These are phyloP conservation scores for Penicillium subrubescens DNA, from an alignment of 495 filamentous ascomycete genomes.

Conservation along the genomic window DNA sequence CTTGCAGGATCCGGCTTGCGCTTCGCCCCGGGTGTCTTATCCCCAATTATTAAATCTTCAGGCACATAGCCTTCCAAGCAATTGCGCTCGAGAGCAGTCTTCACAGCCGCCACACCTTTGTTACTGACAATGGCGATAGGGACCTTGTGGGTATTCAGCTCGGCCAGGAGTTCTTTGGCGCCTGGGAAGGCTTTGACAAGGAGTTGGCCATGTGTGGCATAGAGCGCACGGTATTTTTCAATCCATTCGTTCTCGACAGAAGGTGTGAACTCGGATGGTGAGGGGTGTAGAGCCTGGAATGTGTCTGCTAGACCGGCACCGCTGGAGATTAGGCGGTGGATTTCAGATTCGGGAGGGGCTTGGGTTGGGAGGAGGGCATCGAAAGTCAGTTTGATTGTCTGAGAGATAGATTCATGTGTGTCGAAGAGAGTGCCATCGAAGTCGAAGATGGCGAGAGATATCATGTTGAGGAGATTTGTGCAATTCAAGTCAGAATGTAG, in stretches of 20 bases:
- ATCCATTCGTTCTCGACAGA: constrained; percentile 21
- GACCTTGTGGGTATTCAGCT: constrained; percentile 15
- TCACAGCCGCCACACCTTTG: constrained; percentile 28
- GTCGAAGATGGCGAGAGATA: constrained; percentile 28
- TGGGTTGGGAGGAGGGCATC: constrained; percentile 25
- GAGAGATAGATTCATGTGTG: constrained; percentile 25
- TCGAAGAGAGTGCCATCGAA: constrained; percentile 37
- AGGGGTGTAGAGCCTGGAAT: constrained; percentile 23
- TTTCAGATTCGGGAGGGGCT: constrained; percentile 11
- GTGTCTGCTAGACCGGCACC: constrained; percentile 23
- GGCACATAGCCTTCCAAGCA: constrained; percentile 18
- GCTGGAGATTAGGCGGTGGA: constrained; percentile 26
- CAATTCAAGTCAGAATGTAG: not conserved
- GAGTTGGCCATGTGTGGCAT: constrained; percentile 27
- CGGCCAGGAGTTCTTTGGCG: constrained; percentile 20
- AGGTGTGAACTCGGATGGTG: constrained; percentile 12
- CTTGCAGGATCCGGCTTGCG: constrained; percentile 32
- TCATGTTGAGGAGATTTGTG: constrained; percentile 5
- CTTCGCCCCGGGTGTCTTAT: constrained; percentile 22
- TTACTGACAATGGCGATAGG: constrained; percentile 33
- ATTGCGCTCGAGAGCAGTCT: constrained; percentile 22
- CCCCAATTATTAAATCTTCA: constrained; percentile 29
- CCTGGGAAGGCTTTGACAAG: constrained; percentile 28
- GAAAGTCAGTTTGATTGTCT: constrained; percentile 27
- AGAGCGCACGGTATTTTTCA: constrained; percentile 27